Conservation (phyloP, 352 stramenopile genomes). For the Albugo laibachii region DNA sequence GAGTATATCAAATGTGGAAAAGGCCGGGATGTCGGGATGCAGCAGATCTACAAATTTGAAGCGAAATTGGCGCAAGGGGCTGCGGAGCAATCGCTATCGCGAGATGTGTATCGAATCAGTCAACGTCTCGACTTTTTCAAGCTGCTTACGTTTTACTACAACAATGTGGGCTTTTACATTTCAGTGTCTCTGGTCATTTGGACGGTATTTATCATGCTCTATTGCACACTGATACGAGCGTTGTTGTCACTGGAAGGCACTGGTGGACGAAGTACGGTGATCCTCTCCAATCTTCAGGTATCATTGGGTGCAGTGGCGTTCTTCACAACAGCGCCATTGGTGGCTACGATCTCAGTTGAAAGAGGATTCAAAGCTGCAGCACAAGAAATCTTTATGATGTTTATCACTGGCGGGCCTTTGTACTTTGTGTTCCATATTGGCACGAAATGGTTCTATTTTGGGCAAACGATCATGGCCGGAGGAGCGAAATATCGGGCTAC, state of each 20-base stretch:
- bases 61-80: conserved; percentile 95
- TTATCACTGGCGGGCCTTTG: conserved; percentile 92
- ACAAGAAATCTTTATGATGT: conserved; percentile 87
- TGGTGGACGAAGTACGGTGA: conserved; percentile 81
- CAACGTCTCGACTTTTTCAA: conserved; percentile 97
- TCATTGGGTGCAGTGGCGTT: conserved; percentile 93
- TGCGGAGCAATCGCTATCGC: conserved; percentile 94
- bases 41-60: conserved; percentile 99
- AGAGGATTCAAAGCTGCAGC: conserved; percentile 90
- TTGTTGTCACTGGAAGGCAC: conserved; percentile 85
- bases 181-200: conserved; percentile 95
- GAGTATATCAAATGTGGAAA: conserved; percentile 99
- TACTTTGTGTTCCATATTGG: conserved; percentile 99
- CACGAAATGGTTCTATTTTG: conserved; percentile 98
- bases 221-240: conserved; percentile 89
- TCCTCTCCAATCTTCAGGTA: conserved; percentile 90
- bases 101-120: conserved; percentile 95
- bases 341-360: conserved; percentile 95
- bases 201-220: conserved; percentile 94
- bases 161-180: conserved; percentile 97
- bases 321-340: conserved; percentile 92
- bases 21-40: conserved; percentile 97
- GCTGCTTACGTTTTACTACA: conserved; percentile 98
- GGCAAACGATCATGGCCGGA: conserved; percentile 95
- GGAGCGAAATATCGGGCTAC: conserved; percentile 96